Percentiles rank a stretch among this genome's conserved stretches.
Evolutionary conservation across 1,139 yeast genomes (phyloP).

Genomic region (Nakaseomyces bracarensis): DNA sequence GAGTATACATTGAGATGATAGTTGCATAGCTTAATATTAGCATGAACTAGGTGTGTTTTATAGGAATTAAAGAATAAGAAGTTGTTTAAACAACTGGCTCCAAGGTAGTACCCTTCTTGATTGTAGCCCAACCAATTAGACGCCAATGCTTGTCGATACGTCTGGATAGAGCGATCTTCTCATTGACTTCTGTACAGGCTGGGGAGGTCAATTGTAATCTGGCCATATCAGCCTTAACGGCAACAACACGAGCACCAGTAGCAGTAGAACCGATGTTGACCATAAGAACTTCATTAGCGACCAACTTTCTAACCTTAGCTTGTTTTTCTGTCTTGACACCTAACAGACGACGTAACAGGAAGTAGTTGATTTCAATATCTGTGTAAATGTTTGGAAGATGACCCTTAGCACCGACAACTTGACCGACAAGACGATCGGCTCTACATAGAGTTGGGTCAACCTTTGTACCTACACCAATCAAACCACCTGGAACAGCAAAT

Average conservation of each 20-base stretch:
- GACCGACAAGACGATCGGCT: conserved; percentile 98
- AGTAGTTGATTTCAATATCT: conserved; percentile 94
- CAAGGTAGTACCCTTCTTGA: conserved; percentile 86
- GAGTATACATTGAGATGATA: conserved; percentile 8
- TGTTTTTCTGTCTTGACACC: conserved; percentile 98
- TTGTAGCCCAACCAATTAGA: conserved; percentile 99
- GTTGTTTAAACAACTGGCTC: conserved; percentile 47
- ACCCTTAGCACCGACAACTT: conserved; percentile 96
- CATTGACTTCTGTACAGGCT: conserved; percentile 96
- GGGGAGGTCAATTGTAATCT: conserved; percentile 94
- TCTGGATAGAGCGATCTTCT: conserved; percentile 96
- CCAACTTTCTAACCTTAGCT: conserved; percentile 92
- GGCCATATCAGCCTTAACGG: conserved; percentile 99
- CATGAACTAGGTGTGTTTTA: background rate
- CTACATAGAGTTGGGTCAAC: conserved; percentile 98
- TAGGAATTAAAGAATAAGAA: conserved; percentile 1
- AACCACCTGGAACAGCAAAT: conserved; percentile 99
- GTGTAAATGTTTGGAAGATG: conserved; percentile 92
- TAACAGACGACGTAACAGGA: conserved; percentile 88
- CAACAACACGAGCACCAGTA: conserved; percentile 97
- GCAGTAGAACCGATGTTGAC: conserved; percentile 99
- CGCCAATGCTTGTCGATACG: conserved; percentile 99
- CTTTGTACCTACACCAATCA: conserved; percentile 98
- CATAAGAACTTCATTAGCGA: conserved; percentile 93
- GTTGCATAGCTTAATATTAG: background rate